Conservation (phyloP, 257 asterid species). For the Capsicum chinense region DNA sequence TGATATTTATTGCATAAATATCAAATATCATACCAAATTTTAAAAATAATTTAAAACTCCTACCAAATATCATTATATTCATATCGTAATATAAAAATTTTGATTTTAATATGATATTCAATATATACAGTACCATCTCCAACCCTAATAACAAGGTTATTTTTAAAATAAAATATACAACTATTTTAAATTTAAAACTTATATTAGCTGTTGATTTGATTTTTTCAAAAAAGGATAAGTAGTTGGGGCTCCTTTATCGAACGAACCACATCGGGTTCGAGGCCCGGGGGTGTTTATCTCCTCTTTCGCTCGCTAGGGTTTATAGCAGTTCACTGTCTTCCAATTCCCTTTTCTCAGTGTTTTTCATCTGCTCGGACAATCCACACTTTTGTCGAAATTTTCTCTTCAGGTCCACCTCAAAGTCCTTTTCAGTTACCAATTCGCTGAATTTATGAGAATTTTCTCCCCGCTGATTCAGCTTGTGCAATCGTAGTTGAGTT, state of each 20-base stretch:
- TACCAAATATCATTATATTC: no score
- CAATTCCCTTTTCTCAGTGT: neutral
- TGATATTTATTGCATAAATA: no score
- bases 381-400: neutral
- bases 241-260: neutral
- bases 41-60: no score
- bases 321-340: neutral
- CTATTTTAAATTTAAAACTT: no score
- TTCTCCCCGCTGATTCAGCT: neutral
- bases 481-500: neutral
- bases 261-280: constrained; percentile 3
- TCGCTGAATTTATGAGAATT: neutral
- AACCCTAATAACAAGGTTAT: no score
- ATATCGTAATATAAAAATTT: no score
- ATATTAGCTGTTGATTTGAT: no score
- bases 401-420: neutral
- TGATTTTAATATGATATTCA: no score
- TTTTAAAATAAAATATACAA: no score
- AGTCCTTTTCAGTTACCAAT: neutral
- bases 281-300: neutral
- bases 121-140: no score
- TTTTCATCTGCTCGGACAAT: neutral
- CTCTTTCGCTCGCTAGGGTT: constrained; percentile 23
- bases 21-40: no score
- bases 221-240: neutral